These are phyloP conservation scores for Hygrocybe coccinea DNA, from an alignment of 768 basidiomycete species.

Conservation along the genomic window DNA sequence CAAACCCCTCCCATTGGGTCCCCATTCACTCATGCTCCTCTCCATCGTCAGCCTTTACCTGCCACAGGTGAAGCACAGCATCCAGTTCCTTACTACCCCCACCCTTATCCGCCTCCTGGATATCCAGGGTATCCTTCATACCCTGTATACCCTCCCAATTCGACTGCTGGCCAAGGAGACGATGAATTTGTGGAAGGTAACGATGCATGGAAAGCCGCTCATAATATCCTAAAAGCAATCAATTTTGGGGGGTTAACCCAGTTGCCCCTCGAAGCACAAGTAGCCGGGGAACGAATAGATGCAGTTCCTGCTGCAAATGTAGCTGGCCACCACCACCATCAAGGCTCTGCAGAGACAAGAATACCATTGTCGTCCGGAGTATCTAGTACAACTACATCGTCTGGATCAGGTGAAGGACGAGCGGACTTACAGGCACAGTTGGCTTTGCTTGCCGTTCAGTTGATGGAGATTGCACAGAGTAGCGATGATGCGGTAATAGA, in stretches of 20 bases:
- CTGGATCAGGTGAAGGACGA: conserved; percentile 32
- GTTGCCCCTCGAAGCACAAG: conserved; percentile 29
- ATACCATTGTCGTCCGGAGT: not conserved
- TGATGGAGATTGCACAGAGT: conserved; percentile 56
- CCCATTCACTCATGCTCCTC: conserved; percentile 59
- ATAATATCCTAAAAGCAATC: conserved; percentile 72
- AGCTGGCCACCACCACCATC: not conserved
- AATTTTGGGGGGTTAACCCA: conserved; percentile 58
- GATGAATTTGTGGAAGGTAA: conserved; percentile 40
- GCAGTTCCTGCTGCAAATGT: not conserved
- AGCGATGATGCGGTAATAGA: conserved; percentile 23
- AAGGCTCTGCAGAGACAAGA: conserved; percentile 1
- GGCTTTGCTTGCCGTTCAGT: conserved; percentile 65
- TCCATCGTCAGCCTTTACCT: conserved; percentile 31
- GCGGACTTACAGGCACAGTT: conserved; percentile 71
- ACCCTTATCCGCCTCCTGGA: conserved; percentile 4
- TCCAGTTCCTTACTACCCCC: conserved; percentile 7
- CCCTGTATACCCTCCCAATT: conserved; percentile 20
- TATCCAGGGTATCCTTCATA: conserved; percentile 18
- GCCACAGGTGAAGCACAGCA: not conserved
- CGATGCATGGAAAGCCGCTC: conserved; percentile 73
- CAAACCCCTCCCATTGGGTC: conserved; percentile 32
- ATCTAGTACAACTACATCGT: not conserved
- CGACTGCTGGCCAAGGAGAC: conserved; percentile 21
- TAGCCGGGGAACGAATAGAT: not conserved